Base-by-base conservation (phyloP, 1,284 basidiomycete species). In the Inonotus hispidus region DNA sequence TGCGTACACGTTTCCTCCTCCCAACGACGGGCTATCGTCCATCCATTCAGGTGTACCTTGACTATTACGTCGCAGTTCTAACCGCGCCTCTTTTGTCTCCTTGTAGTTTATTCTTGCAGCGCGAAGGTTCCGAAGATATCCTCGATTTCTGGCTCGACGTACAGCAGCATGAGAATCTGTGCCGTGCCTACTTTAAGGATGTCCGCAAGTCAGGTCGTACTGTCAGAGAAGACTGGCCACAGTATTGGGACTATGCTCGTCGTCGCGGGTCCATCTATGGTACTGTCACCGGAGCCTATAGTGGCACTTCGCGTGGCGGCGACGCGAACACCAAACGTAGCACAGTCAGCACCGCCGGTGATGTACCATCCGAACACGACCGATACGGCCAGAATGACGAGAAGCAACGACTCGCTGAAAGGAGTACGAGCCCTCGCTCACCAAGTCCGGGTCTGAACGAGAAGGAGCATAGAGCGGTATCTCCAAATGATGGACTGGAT, bases 71-170 rank as follows among this genome's bases (percentile, higher is more conserved):
- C 46, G 8, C 39, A 16, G 3, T 32, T 4, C 21, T 56, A n/a
- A 43, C 32, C 55, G 38, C 45, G 8, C 41, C 19, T 43, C 7
- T 57, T 39, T 35, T 39, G 19, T 46, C 23, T 43, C 43, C 37
- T 64, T 62, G 25, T 60, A 91, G 90, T 71, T 80, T 92, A 63
- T 97, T 95, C 72, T 79, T 98, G 45, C 94, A 98, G 72, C 85
- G 95, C 43, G 95, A 98, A 75, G 89, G 92, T 37, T 87, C 93
- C 59, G 95, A 98, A 72, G 95, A 98, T 72, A 91, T 95, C 46
- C 79, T 99, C 55, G 96, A 98, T 74, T 99, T 99, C 69, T 99
- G 95, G 95, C 85, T 99, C 37, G 96, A 99, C 71, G 96, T 98
- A 1, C 94, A 98, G 70, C 96, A 98, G 76, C 96, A 99, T 73